phyloP scores from a whole-genome alignment of 225 moss, liverwort and hornwort genomes.

The Polytrichum commune region DNA sequence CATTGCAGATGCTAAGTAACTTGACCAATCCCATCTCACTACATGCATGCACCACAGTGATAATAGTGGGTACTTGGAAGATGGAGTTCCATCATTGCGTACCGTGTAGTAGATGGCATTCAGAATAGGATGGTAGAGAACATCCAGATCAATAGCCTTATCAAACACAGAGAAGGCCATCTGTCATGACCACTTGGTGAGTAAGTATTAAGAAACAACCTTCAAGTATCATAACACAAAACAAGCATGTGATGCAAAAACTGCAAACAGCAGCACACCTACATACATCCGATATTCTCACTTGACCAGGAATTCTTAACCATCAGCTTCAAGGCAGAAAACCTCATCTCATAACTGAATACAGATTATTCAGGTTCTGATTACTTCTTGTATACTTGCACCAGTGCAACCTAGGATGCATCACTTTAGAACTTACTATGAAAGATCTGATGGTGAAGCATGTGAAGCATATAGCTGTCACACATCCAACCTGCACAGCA shows the following conservation, averaged over 20 bases:
- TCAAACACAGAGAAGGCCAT: conserved; percentile 92
- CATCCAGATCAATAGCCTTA: conserved; percentile 91
- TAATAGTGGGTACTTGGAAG: no score
- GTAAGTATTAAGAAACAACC: no score
- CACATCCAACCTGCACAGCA: conserved; percentile 67
- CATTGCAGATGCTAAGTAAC: no score
- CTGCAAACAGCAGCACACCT: no score
- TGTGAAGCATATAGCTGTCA: conserved; percentile 94
- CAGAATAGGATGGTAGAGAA: conserved; percentile 88
- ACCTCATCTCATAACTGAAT: no score
- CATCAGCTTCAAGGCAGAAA: no score
- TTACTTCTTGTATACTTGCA: neutral
- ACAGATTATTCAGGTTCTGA: no score
- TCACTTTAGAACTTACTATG: conserved; percentile 59
- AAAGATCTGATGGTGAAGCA: conserved; percentile 96
- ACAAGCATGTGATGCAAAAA: no score
- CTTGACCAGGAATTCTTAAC: no score
- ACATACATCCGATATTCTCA: no score
- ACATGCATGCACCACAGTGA: neutral
- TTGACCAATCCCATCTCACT: no score
- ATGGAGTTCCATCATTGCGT: conserved; percentile 5
- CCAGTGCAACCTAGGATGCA: neutral
- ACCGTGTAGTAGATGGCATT: conserved; percentile 98
- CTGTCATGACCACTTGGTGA: conserved; percentile 33
- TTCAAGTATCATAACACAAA: no score